Evolutionary conservation across 305 asterid species (phyloP).

Genomic region (Fraxinus albicans): DNA sequence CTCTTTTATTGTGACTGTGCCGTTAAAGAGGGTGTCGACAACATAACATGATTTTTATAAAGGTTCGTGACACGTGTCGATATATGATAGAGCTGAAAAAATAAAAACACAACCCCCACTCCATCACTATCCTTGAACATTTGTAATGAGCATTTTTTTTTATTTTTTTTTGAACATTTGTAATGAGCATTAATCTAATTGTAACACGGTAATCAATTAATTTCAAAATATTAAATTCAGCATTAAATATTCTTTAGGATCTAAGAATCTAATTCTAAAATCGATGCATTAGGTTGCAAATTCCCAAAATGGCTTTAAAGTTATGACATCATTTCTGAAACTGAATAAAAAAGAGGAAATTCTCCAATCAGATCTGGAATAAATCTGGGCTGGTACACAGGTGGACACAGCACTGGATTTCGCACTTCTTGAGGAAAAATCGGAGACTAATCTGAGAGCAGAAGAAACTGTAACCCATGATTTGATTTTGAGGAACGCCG

Average conservation of each 20-base stretch:
- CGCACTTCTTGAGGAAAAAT: neutral
- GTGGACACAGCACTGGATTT: neutral
- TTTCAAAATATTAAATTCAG: neutral
- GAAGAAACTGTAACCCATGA: neutral
- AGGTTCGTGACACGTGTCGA: too few relatives aligned
- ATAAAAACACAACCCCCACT: too few relatives aligned
- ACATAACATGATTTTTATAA: too few relatives aligned
- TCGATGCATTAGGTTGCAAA: constrained; percentile 1
- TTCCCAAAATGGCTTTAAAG: neutral
- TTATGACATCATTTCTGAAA: neutral
- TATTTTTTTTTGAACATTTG: too few relatives aligned
- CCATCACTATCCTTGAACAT: too few relatives aligned
- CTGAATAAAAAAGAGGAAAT: neutral
- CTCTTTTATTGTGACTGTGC: too few relatives aligned
- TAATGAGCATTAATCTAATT: too few relatives aligned
- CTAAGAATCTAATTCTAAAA: neutral
- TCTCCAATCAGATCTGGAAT: constrained; percentile 2
- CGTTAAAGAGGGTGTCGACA: too few relatives aligned
- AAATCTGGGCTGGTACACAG: neutral
- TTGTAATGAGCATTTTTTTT: too few relatives aligned
- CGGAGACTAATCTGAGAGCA: neutral
- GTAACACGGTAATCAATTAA: neutral
- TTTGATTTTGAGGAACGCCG: constrained; percentile 8
- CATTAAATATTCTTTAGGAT: neutral
- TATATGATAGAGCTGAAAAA: too few relatives aligned